Evolutionary conservation across 345 rosid genomes (phyloP), one percentile per base, ranked within the genome.

Genomic region (Limnanthes douglasii): DNA sequence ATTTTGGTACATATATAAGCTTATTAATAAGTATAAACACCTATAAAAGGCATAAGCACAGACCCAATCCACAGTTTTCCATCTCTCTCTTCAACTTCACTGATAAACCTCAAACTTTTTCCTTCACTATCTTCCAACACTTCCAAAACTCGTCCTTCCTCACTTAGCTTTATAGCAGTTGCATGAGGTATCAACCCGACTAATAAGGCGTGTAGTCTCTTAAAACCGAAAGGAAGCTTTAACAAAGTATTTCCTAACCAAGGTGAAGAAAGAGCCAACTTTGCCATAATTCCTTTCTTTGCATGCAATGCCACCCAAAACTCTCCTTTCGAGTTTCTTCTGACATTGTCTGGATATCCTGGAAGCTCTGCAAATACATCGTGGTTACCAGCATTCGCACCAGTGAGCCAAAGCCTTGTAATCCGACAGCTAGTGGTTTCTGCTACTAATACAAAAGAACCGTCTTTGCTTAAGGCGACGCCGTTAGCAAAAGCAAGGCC

Each of bases 291-390:
- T 37, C 78, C 69, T 44, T 45, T 57, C 63, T 78, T 83, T 4
- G 72, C 17, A 38, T 83, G 92, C 71, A 83, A 36, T 3, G 75
- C 86, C 0, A 84, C 84, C 95, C 95, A 75, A 21, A 72, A 75
- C 2, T 78, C 84, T 37, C 86, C 86, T 1, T 59, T 40, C 0
- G 55, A 13, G 51, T 64, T 70, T 46, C 69, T 75, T 55, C 74
- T 54, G 4, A 78, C 43, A 53, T 78, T 73, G 59, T 75, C 84
- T 0, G 93, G 81, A 30, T 64, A 64, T 35, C 86, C 86, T 0
- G 74, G 70, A 37, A 84, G 58, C 57, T 70, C 42, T 1, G 69
- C 65, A 34, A 78, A 75, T 31, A 60, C 46, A 11, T 70, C 70
- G 0, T 31, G 46, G n/a, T 54, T 51, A 27, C 64, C 62, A 6